Percentiles rank a stretch among this genome's conserved stretches.
Conservation (phyloP, 257 asterid species). For the Dorcoceras hygrometricum region DNA sequence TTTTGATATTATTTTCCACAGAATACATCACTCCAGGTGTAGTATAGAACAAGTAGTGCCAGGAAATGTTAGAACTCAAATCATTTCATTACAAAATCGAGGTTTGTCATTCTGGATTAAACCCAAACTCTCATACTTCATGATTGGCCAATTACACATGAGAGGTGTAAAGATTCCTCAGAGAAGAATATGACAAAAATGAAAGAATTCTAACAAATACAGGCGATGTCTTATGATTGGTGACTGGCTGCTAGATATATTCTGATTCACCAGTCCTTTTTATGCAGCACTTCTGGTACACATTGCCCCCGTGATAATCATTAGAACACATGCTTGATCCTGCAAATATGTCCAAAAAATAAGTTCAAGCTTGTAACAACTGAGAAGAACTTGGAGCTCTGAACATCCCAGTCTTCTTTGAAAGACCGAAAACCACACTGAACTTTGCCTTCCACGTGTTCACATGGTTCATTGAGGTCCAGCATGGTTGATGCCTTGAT, state of each 20-base stretch:
- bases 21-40: no score
- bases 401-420: background rate
- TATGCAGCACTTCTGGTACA: background rate
- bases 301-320: background rate
- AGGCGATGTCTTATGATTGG: background rate
- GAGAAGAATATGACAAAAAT: background rate
- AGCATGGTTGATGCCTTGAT: background rate
- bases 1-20: no score
- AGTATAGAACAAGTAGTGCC: no score
- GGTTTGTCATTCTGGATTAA: background rate
- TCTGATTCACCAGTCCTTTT: background rate
- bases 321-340: background rate
- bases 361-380: conserved; percentile 1
- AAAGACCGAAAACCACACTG: background rate
- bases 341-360: background rate
- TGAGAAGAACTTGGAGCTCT: background rate
- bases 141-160: background rate
- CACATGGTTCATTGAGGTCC: background rate
- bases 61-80: no score
- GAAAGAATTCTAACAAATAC: background rate
- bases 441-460: background rate
- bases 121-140: background rate
- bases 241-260: background rate
- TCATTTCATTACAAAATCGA: background rate
- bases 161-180: background rate